These are phyloP conservation scores for Hymenotorrendiella dingleyae DNA, from an alignment of 2,329 filamentous ascomycete genomes.

Conservation along the genomic window DNA sequence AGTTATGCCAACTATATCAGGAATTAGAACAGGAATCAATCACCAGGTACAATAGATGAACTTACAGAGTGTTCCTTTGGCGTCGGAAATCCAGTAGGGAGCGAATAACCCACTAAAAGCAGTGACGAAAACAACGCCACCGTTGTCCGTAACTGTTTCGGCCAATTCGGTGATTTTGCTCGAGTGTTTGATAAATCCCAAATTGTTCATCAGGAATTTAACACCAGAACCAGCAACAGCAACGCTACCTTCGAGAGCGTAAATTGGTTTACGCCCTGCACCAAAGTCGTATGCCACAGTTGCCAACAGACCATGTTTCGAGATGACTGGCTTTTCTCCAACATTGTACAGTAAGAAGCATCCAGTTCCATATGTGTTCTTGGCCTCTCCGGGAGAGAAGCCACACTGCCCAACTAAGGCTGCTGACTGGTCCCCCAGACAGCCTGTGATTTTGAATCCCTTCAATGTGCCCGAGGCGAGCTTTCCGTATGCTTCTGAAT, in stretches of 20 bases:
- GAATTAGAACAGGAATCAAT: slow-evolving; percentile 7
- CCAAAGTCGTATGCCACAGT: slow-evolving; percentile 77
- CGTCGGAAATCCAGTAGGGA: slow-evolving; percentile 72
- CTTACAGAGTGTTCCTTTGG: slow-evolving; percentile 62
- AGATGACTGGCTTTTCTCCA: slow-evolving; percentile 72
- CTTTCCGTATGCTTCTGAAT: slow-evolving; percentile 60
- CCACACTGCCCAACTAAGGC: slow-evolving; percentile 75
- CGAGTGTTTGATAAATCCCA: slow-evolving; percentile 56
- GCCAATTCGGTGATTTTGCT: slow-evolving; percentile 60
- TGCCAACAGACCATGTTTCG: slow-evolving; percentile 67
- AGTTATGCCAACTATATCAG: slow-evolving; percentile 53
- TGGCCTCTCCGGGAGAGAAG: slow-evolving; percentile 69
- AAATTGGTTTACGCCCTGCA: slow-evolving; percentile 55
- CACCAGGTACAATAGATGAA: slow-evolving; percentile 10
- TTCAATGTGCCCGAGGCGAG: slow-evolving; percentile 56
- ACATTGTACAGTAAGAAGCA: slow-evolving; percentile 83
- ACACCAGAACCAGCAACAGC: slow-evolving; percentile 72
- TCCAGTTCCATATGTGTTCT: slow-evolving; percentile 83
- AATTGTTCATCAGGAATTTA: slow-evolving; percentile 63
- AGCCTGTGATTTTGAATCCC: slow-evolving; percentile 67
- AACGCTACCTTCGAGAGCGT: slow-evolving; percentile 72
- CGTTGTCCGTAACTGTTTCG: slow-evolving; percentile 58
- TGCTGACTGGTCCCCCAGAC: slow-evolving; percentile 75
- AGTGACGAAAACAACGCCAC: slow-evolving; percentile 64
- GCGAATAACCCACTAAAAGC: slow-evolving; percentile 69